Base-by-base conservation (phyloP, 163 green algal species). In the Coccomyxa subellipsoidea region DNA sequence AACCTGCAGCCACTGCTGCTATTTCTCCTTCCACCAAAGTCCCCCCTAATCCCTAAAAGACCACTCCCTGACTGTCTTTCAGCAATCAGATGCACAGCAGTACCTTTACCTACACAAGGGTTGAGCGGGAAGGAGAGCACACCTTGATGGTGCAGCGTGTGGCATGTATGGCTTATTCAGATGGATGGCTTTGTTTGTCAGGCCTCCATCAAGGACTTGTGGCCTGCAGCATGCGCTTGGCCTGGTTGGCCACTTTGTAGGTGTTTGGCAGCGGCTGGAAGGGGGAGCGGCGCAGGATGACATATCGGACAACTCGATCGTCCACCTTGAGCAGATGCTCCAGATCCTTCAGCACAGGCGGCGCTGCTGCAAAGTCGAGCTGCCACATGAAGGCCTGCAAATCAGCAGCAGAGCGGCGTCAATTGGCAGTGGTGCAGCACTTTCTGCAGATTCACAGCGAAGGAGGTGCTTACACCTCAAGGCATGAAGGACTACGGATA, bases 321-420 rank as follows among this genome's bases (percentile, higher is more conserved):
- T 95, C 89, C 23, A 96, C 81, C n/a, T 91, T 86, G 54, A 98
- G 88, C 34, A 88, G 84, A 73, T 93, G 89, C 34, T 96, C 83
- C 0, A 98, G 36, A 3, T 94, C 88, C 2, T 66, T 23, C 2
- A 96, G 80, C 2, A 82, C 83, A 7, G 84, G 38, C 0, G 92
- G 81, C 0, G 36, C 81, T 7, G 87, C 83, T 0, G 91, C 84
- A 80, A 98, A 97, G 35, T 90, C 90, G 32, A 97, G 80, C 77
- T 97, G 91, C 92, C 92, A 96, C 69, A 97, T 94, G 34, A 88
- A 81, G 0, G 94, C 92, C 90, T 96, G 89, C 54, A 82, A n/a
- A 1, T 18, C 70, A 80, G 18, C 12, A 18, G 18, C 37, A 79
- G 31, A n/a, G n/a, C n/a, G n/a, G n/a, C n/a, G n/a, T n/a, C n/a